These are phyloP conservation scores for Diplogelasinospora grovesii DNA, from an alignment of 495 filamentous ascomycete genomes.

Conservation along the genomic window DNA sequence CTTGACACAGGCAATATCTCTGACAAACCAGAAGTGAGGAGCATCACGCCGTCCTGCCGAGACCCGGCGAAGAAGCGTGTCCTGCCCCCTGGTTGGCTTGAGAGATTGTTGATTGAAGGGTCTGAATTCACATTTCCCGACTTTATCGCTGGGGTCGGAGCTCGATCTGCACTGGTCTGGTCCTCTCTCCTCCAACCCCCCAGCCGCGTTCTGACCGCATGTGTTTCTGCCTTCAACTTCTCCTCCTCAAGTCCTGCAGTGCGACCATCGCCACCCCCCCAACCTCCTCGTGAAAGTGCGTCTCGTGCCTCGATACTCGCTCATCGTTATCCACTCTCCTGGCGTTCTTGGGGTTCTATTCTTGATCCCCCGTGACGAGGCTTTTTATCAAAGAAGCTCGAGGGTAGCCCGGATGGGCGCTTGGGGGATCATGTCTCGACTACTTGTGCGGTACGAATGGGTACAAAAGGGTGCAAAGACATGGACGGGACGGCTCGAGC, in stretches of 20 bases:
- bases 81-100: not conserved
- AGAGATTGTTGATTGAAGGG: not conserved
- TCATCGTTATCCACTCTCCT: too few species aligned
- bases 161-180: not conserved
- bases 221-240: not conserved
- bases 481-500: too few species aligned
- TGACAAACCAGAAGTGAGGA: conserved; percentile 3
- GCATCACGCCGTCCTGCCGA: not conserved
- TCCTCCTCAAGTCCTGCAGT: not conserved
- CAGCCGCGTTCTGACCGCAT: not conserved
- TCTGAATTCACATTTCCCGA: not conserved
- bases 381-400: too few species aligned
- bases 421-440: too few species aligned
- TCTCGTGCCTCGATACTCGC: too few species aligned
- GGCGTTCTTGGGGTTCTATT: too few species aligned
- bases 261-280: conserved; percentile 1
- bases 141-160: not conserved
- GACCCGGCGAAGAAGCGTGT: not conserved
- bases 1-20: not conserved
- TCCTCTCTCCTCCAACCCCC: not conserved
- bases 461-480: too few species aligned
- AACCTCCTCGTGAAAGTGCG: not conserved
- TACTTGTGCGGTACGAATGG: too few species aligned
- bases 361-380: too few species aligned
- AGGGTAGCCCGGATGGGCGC: too few species aligned